Evolutionary conservation across 306 rosid species (phyloP).

Genomic region (Glycine soja): DNA sequence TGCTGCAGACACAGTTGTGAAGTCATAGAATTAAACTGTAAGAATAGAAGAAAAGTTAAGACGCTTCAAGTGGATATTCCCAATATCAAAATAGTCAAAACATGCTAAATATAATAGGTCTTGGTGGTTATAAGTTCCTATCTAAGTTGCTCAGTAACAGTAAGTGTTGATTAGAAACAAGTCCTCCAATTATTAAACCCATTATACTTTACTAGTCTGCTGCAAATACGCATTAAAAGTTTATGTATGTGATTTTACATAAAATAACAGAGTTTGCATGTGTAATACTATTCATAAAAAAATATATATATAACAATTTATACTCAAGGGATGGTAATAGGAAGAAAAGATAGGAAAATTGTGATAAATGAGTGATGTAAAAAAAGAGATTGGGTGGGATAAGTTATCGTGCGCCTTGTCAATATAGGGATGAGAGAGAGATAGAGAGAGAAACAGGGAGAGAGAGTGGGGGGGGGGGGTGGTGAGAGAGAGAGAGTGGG

Average conservation of each 20-base stretch:
- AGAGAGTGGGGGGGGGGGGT: too few relatives aligned
- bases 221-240: background rate
- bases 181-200: slow-evolving; percentile 13
- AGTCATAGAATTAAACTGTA: background rate
- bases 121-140: slow-evolving; percentile 46
- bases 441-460: too few relatives aligned
- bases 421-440: too few relatives aligned
- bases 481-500: too few relatives aligned
- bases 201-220: background rate
- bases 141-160: slow-evolving; percentile 15
- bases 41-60: slow-evolving; percentile 3
- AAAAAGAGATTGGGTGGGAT: too few relatives aligned
- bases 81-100: slow-evolving; percentile 30
- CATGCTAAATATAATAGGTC: background rate
- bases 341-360: background rate
- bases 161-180: slow-evolving; percentile 38
- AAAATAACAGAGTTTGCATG: background rate
- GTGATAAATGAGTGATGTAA: background rate
- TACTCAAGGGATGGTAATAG: background rate
- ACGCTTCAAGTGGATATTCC: slow-evolving; percentile 14
- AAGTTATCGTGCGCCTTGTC: too few relatives aligned
- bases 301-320: background rate
- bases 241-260: background rate
- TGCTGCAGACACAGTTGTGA: slow-evolving; percentile 24
- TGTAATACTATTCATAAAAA: too few relatives aligned